Conservation (phyloP, 1,284 basidiomycete genomes). For the Quambalaria eucalypti region DNA sequence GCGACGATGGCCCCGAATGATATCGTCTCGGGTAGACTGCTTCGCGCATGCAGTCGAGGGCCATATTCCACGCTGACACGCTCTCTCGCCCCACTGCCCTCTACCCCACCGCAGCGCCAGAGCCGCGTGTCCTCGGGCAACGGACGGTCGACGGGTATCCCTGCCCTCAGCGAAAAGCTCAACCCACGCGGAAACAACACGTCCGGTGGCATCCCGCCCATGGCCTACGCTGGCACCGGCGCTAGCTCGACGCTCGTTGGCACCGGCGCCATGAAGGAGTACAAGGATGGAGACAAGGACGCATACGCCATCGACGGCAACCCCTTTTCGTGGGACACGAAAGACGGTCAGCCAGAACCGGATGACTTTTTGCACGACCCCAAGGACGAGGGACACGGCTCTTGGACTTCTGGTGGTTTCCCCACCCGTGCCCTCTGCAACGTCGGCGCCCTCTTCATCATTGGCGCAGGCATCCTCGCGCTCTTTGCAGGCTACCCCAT, state of each 20-base stretch:
- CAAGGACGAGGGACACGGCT: conserved; percentile 8
- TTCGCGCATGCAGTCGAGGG: too few relatives aligned
- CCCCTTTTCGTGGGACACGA: conserved; percentile 31
- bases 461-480: conserved; percentile 50
- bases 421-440: conserved; percentile 47
- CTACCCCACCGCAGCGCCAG: neutral
- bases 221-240: neutral
- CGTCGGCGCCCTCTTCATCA: conserved; percentile 52
- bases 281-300: neutral
- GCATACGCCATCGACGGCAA: conserved; percentile 9
- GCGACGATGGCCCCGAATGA: too few relatives aligned
- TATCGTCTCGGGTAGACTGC: too few relatives aligned
- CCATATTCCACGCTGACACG: too few relatives aligned
- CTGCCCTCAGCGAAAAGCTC: neutral
- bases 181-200: neutral
- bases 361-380: conserved; percentile 31
- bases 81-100: neutral
- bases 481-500: conserved; percentile 75
- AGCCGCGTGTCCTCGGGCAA: neutral
- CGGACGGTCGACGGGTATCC: neutral
- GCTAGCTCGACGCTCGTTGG: neutral
- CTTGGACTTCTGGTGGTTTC: conserved; percentile 5
- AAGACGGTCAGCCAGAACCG: conserved; percentile 23
- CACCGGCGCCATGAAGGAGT: neutral
- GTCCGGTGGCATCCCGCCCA: neutral